Evolutionary conservation across 306 rosid species (phyloP).

Genomic region (Vicia sativa): DNA sequence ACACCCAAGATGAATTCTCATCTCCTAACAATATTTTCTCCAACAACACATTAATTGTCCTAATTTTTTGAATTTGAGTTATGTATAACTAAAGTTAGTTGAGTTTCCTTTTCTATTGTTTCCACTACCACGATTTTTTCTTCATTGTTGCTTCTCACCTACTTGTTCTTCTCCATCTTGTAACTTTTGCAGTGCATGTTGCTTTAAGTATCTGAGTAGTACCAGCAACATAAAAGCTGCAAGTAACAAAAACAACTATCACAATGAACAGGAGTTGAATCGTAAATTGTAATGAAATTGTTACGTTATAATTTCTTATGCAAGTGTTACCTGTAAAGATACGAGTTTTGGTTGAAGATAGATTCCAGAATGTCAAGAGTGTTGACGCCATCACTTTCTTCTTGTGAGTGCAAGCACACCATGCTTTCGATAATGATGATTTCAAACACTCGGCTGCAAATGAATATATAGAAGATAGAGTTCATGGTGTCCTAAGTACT

Average conservation of each 20-base stretch:
- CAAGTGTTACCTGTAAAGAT: slow-evolving; percentile 55
- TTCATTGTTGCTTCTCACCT: slow-evolving; percentile 45
- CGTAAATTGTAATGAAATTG: neutral
- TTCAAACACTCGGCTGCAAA: slow-evolving; percentile 62
- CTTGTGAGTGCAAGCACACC: slow-evolving; percentile 84
- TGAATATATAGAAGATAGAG: slow-evolving; percentile 23
- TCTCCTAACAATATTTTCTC: too few relatives aligned
- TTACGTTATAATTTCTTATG: slow-evolving; percentile 7
- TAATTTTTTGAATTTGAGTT: neutral
- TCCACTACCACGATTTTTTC: slow-evolving; percentile 46
- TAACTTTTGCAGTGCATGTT: slow-evolving; percentile 46
- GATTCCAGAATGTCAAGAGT: slow-evolving; percentile 75
- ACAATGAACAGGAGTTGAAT: neutral
- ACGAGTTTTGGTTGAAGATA: slow-evolving; percentile 67
- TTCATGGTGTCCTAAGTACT: slow-evolving; percentile 39
- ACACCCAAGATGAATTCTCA: neutral
- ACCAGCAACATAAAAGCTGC: slow-evolving; percentile 85
- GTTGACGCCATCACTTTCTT: slow-evolving; percentile 60
- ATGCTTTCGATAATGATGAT: slow-evolving; percentile 61
- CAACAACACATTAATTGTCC: neutral
- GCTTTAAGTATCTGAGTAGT: slow-evolving; percentile 59
- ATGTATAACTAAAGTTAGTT: slow-evolving; percentile 36
- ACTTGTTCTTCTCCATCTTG: slow-evolving; percentile 46
- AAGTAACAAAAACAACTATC: slow-evolving; percentile 28
- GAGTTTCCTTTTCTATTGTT: slow-evolving; percentile 39